Evolutionary conservation across 176 grass and related monocot species (phyloP).

Genomic region (Bromus sterilis): DNA sequence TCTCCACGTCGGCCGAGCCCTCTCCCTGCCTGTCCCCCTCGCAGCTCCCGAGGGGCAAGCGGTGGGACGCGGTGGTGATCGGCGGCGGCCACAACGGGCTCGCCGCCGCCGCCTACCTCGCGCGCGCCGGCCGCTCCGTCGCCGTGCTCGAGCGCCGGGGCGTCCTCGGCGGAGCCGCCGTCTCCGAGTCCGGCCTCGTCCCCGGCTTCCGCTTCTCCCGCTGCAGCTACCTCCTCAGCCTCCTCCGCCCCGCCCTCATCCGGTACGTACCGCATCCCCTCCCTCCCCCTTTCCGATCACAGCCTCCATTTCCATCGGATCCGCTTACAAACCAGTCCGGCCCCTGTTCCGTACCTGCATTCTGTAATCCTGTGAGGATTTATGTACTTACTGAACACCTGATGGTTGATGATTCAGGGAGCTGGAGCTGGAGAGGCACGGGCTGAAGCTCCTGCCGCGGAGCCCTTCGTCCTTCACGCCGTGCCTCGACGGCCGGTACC

Average conservation of each 20-base stretch:
- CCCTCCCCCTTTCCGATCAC: not conserved
- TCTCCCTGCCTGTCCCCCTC: not conserved
- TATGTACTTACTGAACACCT: not conserved
- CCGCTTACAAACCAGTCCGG: not conserved
- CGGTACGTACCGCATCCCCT: slow-evolving; percentile 19
- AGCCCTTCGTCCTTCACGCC: slow-evolving; percentile 85
- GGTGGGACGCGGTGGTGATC: slow-evolving; percentile 81
- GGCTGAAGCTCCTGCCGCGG: slow-evolving; percentile 69
- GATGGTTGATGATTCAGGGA: slow-evolving; percentile 39
- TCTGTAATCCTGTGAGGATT: not conserved
- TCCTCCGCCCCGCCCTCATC: slow-evolving; percentile 76
- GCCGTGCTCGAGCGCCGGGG: slow-evolving; percentile 64
- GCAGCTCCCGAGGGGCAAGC: slow-evolving; percentile 30
- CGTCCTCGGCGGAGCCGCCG: slow-evolving; percentile 68
- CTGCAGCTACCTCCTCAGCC: slow-evolving; percentile 89
- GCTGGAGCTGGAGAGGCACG: slow-evolving; percentile 83
- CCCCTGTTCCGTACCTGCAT: not conserved
- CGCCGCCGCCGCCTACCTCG: slow-evolving; percentile 87
- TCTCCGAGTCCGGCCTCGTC: slow-evolving; percentile 72
- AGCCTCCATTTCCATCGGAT: not conserved
- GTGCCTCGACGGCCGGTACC: slow-evolving; percentile 72
- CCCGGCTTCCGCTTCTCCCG: slow-evolving; percentile 87
- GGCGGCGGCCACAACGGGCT: slow-evolving; percentile 97
- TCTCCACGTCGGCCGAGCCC: not conserved
- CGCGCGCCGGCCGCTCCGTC: slow-evolving; percentile 70